Evolutionary conservation across 2,329 filamentous ascomycete genomes (phyloP).

Genomic region (Talaromyces sp.): DNA sequence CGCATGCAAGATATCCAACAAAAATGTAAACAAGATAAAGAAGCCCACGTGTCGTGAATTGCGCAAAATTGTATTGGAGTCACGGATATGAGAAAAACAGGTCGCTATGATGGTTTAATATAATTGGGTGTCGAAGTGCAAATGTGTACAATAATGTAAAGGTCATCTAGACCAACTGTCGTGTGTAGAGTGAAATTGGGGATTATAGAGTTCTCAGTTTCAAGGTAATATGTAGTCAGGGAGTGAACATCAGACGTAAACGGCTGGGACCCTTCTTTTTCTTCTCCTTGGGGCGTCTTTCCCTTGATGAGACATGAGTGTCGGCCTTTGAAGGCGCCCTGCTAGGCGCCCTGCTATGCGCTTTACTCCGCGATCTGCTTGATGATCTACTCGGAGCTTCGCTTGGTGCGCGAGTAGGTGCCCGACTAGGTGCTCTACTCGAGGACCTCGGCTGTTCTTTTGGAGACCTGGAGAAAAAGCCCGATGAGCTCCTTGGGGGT

Average conservation of each 20-base stretch:
- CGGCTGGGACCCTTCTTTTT: slow-evolving; percentile 44
- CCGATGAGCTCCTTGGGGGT: slow-evolving; percentile 20
- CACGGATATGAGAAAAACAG: no score
- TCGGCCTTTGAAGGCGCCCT: slow-evolving; percentile 23
- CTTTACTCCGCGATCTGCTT: slow-evolving; percentile 8
- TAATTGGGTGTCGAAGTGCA: background rate
- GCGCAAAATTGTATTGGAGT: no score
- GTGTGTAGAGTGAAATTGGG: background rate
- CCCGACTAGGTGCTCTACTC: slow-evolving; percentile 16
- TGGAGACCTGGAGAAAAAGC: slow-evolving; percentile 25
- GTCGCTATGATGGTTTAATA: background rate
- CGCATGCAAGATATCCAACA: no score
- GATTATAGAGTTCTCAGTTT: background rate
- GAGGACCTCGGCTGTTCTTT: slow-evolving; percentile 26
- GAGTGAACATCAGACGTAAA: slow-evolving; percentile 40
- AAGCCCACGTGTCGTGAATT: no score
- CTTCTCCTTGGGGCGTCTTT: slow-evolving; percentile 29
- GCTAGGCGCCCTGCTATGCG: slow-evolving; percentile 20
- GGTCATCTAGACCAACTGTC: background rate
- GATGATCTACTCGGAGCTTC: slow-evolving; percentile 7
- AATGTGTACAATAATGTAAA: background rate
- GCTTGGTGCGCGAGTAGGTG: slow-evolving; percentile 12
- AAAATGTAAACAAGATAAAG: no score
- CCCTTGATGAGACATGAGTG: slow-evolving; percentile 29
- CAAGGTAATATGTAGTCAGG: slow-evolving; percentile 11